These are phyloP conservation scores for Paecilomyces variotii DNA, from an alignment of 2,329 filamentous ascomycete species.

Conservation along the genomic window DNA sequence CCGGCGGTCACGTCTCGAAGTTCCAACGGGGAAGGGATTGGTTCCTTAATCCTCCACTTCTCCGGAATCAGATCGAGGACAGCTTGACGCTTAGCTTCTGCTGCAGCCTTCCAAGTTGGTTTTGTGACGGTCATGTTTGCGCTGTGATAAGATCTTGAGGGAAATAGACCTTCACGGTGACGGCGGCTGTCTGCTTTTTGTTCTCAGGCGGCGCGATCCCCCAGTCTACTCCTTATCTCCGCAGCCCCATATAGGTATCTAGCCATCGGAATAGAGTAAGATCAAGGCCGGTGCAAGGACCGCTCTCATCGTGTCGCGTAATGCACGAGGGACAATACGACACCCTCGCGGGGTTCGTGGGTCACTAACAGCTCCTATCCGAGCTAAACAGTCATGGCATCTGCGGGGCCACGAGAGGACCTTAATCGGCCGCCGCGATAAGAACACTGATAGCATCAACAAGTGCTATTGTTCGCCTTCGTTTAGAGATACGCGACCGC, in stretches of 20 bases:
- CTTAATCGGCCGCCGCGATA: background rate
- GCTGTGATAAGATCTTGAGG: background rate
- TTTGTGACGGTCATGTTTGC: constrained; percentile 4
- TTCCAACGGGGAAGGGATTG: constrained; percentile 42
- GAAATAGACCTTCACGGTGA: background rate
- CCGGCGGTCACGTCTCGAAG: constrained; percentile 49
- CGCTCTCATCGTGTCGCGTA: background rate
- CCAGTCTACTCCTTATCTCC: background rate
- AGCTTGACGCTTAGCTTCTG: constrained; percentile 46
- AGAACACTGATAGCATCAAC: background rate
- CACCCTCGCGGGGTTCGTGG: background rate
- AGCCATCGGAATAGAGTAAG: background rate
- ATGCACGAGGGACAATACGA: background rate
- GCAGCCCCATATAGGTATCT: background rate
- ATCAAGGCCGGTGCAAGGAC: background rate
- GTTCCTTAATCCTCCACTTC: constrained; percentile 45
- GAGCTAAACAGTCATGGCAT: background rate
- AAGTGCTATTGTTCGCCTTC: background rate
- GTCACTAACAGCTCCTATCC: background rate
- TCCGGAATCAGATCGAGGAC: constrained; percentile 48
- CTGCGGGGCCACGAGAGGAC: background rate
- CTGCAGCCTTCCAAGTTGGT: constrained; percentile 42
- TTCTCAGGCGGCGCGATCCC: background rate
- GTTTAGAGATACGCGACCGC: background rate
- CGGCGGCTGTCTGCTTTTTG: background rate